A percentile compares a stretch with the other conserved stretches of the same genome.
These are phyloP conservation scores for Hypoxylon sp. DNA, from an alignment of 2,329 filamentous ascomycete genomes.

Conservation along the genomic window DNA sequence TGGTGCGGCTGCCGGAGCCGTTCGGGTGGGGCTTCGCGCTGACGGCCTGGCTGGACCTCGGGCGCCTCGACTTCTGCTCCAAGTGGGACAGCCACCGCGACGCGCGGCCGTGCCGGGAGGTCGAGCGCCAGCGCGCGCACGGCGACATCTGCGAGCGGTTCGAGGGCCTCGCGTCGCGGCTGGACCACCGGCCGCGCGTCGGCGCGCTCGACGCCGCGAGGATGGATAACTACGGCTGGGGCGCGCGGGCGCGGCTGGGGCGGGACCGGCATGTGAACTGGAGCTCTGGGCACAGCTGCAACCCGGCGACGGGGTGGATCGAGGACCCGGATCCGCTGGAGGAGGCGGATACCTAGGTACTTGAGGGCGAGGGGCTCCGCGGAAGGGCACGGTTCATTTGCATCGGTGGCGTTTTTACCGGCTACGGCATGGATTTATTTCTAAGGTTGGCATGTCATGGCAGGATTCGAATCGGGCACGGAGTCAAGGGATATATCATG, in stretches of 20 bases:
- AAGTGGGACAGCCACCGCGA: slow-evolving; percentile 46
- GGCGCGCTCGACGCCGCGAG: slow-evolving; percentile 34
- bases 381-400: too few species aligned
- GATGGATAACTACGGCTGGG: slow-evolving; percentile 44
- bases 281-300: slow-evolving; percentile 37
- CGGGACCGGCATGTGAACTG: slow-evolving; percentile 37
- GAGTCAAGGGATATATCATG: too few species aligned
- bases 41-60: slow-evolving; percentile 45
- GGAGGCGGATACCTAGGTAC: slow-evolving; percentile 37
- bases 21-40: slow-evolving; percentile 46
- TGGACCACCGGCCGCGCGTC: slow-evolving; percentile 29
- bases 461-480: too few species aligned
- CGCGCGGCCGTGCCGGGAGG: slow-evolving; percentile 27
- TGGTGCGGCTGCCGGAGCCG: slow-evolving; percentile 40
- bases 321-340: slow-evolving; percentile 45
- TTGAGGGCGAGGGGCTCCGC: too few species aligned
- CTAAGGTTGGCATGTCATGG: too few species aligned
- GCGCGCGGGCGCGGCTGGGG: slow-evolving; percentile 23
- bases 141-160: slow-evolving; percentile 42
- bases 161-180: slow-evolving; percentile 34
- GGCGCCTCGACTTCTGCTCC: slow-evolving; percentile 40
- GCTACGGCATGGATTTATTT: too few species aligned
- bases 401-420: too few species aligned
- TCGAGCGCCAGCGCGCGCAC: slow-evolving; percentile 7
- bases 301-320: slow-evolving; percentile 42